Evolutionary conservation across 179 eudicot species (phyloP), one percentile per base, ranked within the genome.

Genomic region (Sideroxylon spinosum): DNA sequence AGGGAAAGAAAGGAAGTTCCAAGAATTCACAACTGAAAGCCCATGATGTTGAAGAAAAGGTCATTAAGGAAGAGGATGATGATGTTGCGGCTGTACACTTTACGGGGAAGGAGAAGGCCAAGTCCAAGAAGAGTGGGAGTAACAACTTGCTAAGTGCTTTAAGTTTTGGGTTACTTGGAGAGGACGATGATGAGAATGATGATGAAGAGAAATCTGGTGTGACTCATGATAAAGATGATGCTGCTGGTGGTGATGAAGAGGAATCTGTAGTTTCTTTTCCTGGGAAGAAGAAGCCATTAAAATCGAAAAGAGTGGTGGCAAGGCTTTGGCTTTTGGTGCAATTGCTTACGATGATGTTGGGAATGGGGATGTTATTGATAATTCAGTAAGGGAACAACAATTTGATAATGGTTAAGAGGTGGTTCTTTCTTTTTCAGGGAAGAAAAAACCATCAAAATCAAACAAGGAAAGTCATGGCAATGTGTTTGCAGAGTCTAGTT

Each of bases 1-100:
- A 94, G 86, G 94, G 91, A 7, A 91, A 88, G 85, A 94, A 94
- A 78, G 90, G 89, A 1, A 82, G 75, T 62, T 59, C 82, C 6
- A 93, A 82, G 86, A 91, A 84, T 78, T 62, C 55, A 7, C 83
- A 74, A 50, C 22, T 2, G 1, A 86, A 86, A 73, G 92, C 87
- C 9, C 88, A 89, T 20, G 90, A 86, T 48, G 82, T 85, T 1
- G 97, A 86, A 20, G 86, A 81, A 44, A 79, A 49, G 71, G 57
- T 75, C 55, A 20, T 84, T 2, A 90, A 86, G 32, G 94, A 76
- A 49, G 93, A 80, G 1, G 85, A 81, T 4, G 5, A 1, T 16
- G 91, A 86, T 50, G 86, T 11, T 73, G 57, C 80, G 1, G 86
- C 74, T 9, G 50, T 78, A 9, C 76, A 69, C 26, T 86, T 89